Base-by-base conservation (phyloP, 1,284 basidiomycete genomes). In the Leccinum griseonigrum region DNA sequence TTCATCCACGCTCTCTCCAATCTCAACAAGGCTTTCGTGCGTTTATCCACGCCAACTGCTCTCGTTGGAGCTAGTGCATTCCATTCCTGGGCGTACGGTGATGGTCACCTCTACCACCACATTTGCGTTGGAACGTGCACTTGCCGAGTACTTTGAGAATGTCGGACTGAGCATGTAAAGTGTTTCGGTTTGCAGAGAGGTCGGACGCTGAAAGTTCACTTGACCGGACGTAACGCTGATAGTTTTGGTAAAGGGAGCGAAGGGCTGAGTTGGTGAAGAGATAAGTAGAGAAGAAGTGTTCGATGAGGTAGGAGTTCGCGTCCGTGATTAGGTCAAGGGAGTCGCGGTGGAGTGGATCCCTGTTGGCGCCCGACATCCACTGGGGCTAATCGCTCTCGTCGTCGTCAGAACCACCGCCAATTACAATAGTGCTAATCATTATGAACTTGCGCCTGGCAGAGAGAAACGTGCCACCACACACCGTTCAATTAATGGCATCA, bases 401-500 rank as follows among this genome's bases (percentile, higher is more conserved):
- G 32, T 83, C 80, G 61, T 83, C 81, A 14, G 80, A 74, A 50
- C 89, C 85, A 57, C 84, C 79, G 55, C 86, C 86, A 38, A 83
- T 86, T 54, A 87, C 87, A 3, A 90, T 84, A 64, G 76, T 88
- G 90, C 85, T 83, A 79, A 77, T 58, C 75, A 73, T 74, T 75
- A 63, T 65, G 57, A 74, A 58, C 8, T 16, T 36, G 3, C 36
- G 43, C 13, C 54, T 1, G 38, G 29, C 16, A 28, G 28, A 56
- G 14, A 5, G 10, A 3, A 29, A 50, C 7, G 55, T 38, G 56
- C 40, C 7, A 60, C 13, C 6, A 63, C 85, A 68, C 66, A 94
- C 94, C 77, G 86, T 91, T 78, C 90, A 87, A 69, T 97, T 96
- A 59, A 97, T 82, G 95, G 95, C 85, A 97, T 95, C n/a, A 98